Evolutionary conservation across 352 stramenopile species (phyloP).

Genomic region (Phytophthora meadii): DNA sequence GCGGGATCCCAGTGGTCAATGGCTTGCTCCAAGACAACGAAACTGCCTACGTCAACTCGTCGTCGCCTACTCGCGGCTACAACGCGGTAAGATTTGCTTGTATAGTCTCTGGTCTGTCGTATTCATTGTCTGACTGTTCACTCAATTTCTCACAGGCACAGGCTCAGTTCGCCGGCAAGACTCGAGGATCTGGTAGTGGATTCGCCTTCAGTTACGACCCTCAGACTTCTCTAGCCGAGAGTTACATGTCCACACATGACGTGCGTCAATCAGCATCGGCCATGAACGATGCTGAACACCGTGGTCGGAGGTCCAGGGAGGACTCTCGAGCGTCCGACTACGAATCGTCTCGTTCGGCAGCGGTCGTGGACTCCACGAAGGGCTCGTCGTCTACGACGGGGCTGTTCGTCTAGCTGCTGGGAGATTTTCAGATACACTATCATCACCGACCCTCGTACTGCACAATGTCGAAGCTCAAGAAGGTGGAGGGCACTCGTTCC

Average conservation of each 20-base stretch:
- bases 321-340: slow-evolving; percentile 81
- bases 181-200: slow-evolving; percentile 71
- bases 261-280: slow-evolving; percentile 61
- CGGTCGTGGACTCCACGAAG: slow-evolving; percentile 44
- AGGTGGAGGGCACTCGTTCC: neutral
- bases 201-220: slow-evolving; percentile 88
- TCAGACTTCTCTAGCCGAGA: slow-evolving; percentile 79
- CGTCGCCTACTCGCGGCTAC: slow-evolving; percentile 37
- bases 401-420: slow-evolving; percentile 45
- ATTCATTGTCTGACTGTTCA: slow-evolving; percentile 15
- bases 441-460: slow-evolving; percentile 29
- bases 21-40: slow-evolving; percentile 41
- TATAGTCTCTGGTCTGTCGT: neutral
- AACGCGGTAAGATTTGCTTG: slow-evolving; percentile 31
- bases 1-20: slow-evolving; percentile 53
- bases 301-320: slow-evolving; percentile 68
- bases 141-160: slow-evolving; percentile 10
- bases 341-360: slow-evolving; percentile 30
- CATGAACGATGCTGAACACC: slow-evolving; percentile 69
- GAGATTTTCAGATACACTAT: slow-evolving; percentile 33
- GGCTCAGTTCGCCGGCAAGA: slow-evolving; percentile 39
- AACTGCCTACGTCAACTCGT: slow-evolving; percentile 53
- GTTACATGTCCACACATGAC: slow-evolving; percentile 80
- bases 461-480: slow-evolving; percentile 14
- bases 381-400: slow-evolving; percentile 43